Conservation (phyloP, 805 yeast genomes). For the Saccharomyces jurei region DNA sequence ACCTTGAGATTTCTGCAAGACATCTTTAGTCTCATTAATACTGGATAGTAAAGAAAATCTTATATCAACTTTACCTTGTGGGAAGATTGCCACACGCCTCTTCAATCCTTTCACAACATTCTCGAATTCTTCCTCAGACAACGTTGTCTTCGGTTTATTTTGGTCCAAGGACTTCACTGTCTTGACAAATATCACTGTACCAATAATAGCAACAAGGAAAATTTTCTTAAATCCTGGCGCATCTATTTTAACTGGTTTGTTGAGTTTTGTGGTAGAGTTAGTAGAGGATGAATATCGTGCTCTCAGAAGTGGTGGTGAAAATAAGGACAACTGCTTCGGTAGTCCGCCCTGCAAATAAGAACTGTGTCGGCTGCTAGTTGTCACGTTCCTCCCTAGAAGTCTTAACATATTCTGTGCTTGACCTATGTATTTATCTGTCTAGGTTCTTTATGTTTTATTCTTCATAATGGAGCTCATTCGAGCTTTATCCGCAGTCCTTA, state of each 20-base stretch:
- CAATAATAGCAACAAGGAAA: slow-evolving; percentile 37
- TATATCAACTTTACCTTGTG: slow-evolving; percentile 35
- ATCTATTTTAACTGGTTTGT: slow-evolving; percentile 9
- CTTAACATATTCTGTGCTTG: neutral
- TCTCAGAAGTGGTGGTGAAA: neutral
- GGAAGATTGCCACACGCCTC: slow-evolving; percentile 40
- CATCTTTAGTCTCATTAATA: slow-evolving; percentile 17
- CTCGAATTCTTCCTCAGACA: slow-evolving; percentile 36
- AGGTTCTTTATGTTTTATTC: neutral
- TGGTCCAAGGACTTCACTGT: slow-evolving; percentile 33
- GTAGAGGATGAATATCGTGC: neutral
- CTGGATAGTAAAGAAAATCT: slow-evolving; percentile 31
- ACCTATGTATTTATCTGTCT: neutral
- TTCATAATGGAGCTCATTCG: neutral
- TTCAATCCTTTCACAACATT: slow-evolving; percentile 41
- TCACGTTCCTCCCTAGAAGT: neutral
- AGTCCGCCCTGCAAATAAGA: neutral
- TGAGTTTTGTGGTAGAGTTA: neutral
- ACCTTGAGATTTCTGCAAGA: slow-evolving; percentile 10
- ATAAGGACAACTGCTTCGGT: neutral
- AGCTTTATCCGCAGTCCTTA: neutral
- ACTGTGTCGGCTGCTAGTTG: neutral
- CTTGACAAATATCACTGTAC: slow-evolving; percentile 36
- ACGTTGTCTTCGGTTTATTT: slow-evolving; percentile 29
- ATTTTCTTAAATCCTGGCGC: slow-evolving; percentile 36